phyloP scores from a whole-genome alignment of 495 filamentous ascomycete species.

The Penicillium samsonianum region DNA sequence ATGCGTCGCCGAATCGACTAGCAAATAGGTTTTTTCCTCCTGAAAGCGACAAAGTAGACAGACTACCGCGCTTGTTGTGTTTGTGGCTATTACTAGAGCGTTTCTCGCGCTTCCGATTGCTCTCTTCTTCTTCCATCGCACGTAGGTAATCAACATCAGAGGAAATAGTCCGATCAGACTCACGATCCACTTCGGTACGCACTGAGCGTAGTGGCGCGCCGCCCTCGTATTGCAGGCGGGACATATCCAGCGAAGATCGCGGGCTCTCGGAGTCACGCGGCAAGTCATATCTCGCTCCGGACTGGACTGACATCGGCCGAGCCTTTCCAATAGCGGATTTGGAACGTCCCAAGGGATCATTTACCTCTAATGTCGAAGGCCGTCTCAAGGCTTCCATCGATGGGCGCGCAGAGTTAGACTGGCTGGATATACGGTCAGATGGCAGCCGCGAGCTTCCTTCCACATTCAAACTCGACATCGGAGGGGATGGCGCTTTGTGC shows the following conservation, averaged over 20 bases:
- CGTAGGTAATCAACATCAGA: conserved; percentile 89
- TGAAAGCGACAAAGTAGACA: conserved; percentile 72
- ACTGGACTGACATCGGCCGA: conserved; percentile 73
- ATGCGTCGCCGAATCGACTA: conserved; percentile 93
- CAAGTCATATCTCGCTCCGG: conserved; percentile 75
- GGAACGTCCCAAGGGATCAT: conserved; percentile 58
- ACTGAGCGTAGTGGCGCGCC: conserved; percentile 40
- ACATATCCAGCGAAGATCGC: conserved; percentile 42
- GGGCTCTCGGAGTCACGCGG: conserved; percentile 64
- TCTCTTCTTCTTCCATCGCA: conserved; percentile 71
- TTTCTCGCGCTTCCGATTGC: conserved; percentile 67
- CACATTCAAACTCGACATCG: conserved; percentile 28
- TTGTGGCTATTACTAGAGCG: conserved; percentile 61
- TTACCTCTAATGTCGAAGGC: conserved; percentile 60
- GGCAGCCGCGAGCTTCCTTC: conserved; percentile 55
- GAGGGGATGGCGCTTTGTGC: conserved; percentile 35
- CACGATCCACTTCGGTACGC: conserved; percentile 42
- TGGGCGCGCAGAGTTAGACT: conserved; percentile 71
- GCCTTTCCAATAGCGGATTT: conserved; percentile 64
- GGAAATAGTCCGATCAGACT: conserved; percentile 57
- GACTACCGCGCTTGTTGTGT: conserved; percentile 78
- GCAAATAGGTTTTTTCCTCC: conserved; percentile 84
- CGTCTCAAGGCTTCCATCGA: conserved; percentile 72
- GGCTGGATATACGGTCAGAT: conserved; percentile 46
- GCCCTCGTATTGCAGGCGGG: conserved; percentile 38